Conservation (phyloP, 1,284 basidiomycete species). For the Tremellales sp. region DNA sequence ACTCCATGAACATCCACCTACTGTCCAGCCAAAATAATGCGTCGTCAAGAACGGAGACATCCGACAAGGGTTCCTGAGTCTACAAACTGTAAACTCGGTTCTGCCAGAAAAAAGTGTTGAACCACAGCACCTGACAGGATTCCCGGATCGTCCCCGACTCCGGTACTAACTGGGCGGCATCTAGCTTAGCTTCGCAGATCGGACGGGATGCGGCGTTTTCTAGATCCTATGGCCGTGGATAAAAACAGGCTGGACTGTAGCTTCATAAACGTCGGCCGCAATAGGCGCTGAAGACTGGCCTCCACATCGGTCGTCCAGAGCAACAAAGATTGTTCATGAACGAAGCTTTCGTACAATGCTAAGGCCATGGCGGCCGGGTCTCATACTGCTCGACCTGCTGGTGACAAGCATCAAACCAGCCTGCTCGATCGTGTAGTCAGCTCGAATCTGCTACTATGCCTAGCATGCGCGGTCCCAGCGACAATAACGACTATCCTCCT, state of each 20-base stretch:
- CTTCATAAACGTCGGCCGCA: neutral
- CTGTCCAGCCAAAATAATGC: too few species aligned
- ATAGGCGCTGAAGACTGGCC: neutral
- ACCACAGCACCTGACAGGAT: neutral
- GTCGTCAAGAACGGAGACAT: too few species aligned
- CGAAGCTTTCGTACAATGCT: neutral
- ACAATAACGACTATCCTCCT: neutral
- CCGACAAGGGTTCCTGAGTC: too few species aligned
- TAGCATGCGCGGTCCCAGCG: neutral
- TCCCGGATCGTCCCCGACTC: neutral
- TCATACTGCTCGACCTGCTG: neutral
- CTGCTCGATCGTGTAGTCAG: neutral
- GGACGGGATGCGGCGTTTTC: slow-evolving; percentile 50
- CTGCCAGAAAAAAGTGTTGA: too few species aligned
- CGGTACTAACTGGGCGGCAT: neutral
- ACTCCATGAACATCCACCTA: too few species aligned
- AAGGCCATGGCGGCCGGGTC: neutral
- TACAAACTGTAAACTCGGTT: too few species aligned
- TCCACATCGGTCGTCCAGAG: neutral
- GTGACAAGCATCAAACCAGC: too few species aligned
- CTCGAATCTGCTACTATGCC: neutral
- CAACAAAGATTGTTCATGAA: neutral
- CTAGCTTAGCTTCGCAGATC: slow-evolving; percentile 56
- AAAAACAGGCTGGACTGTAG: neutral
- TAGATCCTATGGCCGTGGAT: neutral